Evolutionary conservation across 306 rosid species (phyloP).

Genomic region (Acacia crassicarpa): DNA sequence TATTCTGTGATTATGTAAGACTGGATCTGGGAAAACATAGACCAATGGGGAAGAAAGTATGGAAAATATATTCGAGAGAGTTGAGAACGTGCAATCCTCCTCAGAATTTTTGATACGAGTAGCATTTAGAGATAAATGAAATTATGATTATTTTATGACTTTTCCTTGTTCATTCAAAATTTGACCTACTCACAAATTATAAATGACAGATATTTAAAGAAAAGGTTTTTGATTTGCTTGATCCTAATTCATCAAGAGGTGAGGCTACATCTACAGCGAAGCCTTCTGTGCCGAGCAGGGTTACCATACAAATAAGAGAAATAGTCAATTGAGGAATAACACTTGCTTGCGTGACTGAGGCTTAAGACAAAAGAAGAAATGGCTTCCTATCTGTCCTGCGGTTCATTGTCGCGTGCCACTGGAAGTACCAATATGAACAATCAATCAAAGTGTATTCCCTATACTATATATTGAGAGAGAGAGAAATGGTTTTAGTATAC

Average conservation of each 20-base stretch:
- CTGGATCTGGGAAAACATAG: slow-evolving; percentile 94
- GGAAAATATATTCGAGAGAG: slow-evolving; percentile 66
- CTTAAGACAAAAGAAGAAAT: slow-evolving; percentile 89
- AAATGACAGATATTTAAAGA: slow-evolving; percentile 88
- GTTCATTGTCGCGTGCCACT: slow-evolving; percentile 88
- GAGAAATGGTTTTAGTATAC: too few species aligned
- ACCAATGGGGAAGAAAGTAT: too few species aligned
- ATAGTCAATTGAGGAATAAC: slow-evolving; percentile 88
- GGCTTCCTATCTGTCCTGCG: slow-evolving; percentile 78
- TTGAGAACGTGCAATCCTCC: slow-evolving; percentile 44
- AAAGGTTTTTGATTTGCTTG: slow-evolving; percentile 91
- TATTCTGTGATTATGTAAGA: slow-evolving; percentile 46
- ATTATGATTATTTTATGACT: neutral
- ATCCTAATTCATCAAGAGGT: slow-evolving; percentile 53
- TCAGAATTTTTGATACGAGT: slow-evolving; percentile 79
- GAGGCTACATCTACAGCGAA: slow-evolving; percentile 50
- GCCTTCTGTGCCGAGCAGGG: slow-evolving; percentile 52
- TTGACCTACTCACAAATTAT: slow-evolving; percentile 24
- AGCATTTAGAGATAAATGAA: slow-evolving; percentile 77
- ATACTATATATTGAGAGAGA: too few species aligned
- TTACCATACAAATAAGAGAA: slow-evolving; percentile 91
- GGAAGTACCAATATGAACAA: slow-evolving; percentile 62
- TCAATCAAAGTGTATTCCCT: slow-evolving; percentile 71
- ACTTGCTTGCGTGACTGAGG: slow-evolving; percentile 87
- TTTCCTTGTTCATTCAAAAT: neutral